These are phyloP conservation scores for Daldinia concentrica DNA, from an alignment of 495 filamentous ascomycete genomes.

Conservation along the genomic window DNA sequence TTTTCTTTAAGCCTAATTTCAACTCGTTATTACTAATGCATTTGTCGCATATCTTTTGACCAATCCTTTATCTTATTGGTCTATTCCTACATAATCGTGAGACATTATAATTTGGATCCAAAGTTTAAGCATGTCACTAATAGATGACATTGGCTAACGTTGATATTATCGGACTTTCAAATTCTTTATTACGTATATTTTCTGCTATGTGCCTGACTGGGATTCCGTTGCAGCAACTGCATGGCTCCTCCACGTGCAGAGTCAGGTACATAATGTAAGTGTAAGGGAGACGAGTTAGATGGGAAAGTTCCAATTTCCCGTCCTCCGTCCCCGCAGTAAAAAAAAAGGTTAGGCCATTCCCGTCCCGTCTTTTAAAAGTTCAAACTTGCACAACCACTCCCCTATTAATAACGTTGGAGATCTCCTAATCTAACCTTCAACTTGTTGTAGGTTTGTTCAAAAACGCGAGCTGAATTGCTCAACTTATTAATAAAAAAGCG, in stretches of 20 bases:
- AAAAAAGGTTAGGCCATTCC: constrained; percentile 10
- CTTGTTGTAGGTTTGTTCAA: background rate
- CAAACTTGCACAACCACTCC: background rate
- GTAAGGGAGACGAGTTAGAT: constrained; percentile 1
- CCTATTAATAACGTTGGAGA: constrained; percentile 10
- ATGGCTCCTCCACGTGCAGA: background rate
- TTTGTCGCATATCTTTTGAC: too few species aligned
- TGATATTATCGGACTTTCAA: background rate
- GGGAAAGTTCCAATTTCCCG: constrained; percentile 2
- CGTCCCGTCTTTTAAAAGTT: background rate
- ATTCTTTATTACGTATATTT: background rate
- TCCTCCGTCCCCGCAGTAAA: constrained; percentile 19
- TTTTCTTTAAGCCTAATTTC: too few species aligned
- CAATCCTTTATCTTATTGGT: constrained; percentile 1
- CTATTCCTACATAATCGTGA: background rate
- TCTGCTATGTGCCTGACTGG: background rate
- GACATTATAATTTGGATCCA: background rate
- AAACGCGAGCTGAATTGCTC: background rate
- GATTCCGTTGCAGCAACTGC: background rate
- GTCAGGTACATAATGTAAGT: background rate
- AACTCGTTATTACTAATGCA: too few species aligned
- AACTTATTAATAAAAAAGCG: background rate
- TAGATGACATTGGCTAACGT: background rate
- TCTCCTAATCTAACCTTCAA: constrained; percentile 7
- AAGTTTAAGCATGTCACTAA: background rate